A percentile compares a stretch with the other conserved stretches of the same genome.
Conservation (phyloP, 345 rosid species). For the Chamaenerion angustifolium region DNA sequence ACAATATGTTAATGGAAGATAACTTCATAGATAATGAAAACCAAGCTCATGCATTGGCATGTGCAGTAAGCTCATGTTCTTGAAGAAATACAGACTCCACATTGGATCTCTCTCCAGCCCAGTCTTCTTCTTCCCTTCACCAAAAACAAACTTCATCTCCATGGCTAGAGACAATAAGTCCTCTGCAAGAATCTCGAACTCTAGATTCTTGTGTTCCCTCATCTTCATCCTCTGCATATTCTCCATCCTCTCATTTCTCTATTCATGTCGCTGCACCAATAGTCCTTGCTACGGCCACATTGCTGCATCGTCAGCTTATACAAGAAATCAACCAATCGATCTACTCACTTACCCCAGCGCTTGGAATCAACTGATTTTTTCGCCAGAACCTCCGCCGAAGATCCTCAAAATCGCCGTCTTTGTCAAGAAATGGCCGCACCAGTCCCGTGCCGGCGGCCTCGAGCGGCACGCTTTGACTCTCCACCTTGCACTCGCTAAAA, state of each 20-base stretch:
- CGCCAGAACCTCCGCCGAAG: constrained; percentile 20
- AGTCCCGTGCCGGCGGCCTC: constrained; percentile 78
- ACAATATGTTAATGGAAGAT: too few species aligned
- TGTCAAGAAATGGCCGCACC: constrained; percentile 84
- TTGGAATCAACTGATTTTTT: constrained; percentile 63
- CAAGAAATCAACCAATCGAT: constrained; percentile 22
- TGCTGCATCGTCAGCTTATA: too few species aligned
- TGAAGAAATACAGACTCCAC: too few species aligned
- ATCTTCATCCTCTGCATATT: constrained; percentile 30
- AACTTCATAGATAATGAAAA: too few species aligned
- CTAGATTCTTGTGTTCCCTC: constrained; percentile 37
- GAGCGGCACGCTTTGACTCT: constrained; percentile 81
- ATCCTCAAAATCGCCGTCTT: constrained; percentile 63
- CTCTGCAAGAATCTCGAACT: constrained; percentile 17
- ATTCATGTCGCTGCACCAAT: constrained; percentile 22
- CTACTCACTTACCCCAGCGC: constrained; percentile 53
- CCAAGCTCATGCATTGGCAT: too few species aligned
- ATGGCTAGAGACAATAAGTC: constrained; percentile 37
- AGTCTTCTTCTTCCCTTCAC: constrained; percentile 3
- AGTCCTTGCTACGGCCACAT: constrained; percentile 21
- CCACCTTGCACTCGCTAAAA: constrained; percentile 68
- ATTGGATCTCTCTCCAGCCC: constrained; percentile 1
- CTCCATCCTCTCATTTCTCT: constrained; percentile 45
- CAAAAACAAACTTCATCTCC: neutral
- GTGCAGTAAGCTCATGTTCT: too few species aligned